phyloP scores from a whole-genome alignment of 441 rosid genomes.

The Corymbia calophylla region DNA sequence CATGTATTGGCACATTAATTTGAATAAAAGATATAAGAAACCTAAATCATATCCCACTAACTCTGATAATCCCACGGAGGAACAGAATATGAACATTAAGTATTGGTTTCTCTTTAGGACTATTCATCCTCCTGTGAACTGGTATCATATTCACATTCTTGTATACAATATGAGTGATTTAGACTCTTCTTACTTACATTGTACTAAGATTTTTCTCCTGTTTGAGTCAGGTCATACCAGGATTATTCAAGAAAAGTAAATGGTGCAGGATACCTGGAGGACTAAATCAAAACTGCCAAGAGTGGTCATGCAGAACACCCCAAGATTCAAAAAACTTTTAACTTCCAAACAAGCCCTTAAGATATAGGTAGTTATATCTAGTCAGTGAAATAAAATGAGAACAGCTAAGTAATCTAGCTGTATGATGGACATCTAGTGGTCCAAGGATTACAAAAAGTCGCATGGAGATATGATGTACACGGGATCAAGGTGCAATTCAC shows the following conservation, averaged over 20 bases:
- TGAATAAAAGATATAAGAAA: background rate
- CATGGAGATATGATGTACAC: background rate
- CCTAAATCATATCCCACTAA: background rate
- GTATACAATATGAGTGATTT: background rate
- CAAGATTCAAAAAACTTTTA: fast-evolving
- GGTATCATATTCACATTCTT: background rate
- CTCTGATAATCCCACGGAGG: background rate
- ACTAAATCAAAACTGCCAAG: background rate
- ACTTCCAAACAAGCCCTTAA: background rate
- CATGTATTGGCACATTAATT: background rate
- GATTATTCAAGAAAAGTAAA: background rate
- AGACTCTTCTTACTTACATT: background rate
- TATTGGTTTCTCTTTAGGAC: background rate
- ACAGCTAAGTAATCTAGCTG: background rate
- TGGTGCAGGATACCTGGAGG: background rate
- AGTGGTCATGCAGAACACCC: background rate
- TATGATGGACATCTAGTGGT: background rate
- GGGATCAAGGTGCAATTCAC: background rate
- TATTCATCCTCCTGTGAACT: background rate
- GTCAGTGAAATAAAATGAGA: background rate
- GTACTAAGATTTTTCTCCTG: background rate
- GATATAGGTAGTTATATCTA: background rate
- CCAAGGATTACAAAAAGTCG: background rate
- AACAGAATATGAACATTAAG: background rate
- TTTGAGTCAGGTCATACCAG: background rate